Evolutionary conservation across 73 alveolate genomes (phyloP).

Genomic region (Paramecium caudatum): DNA sequence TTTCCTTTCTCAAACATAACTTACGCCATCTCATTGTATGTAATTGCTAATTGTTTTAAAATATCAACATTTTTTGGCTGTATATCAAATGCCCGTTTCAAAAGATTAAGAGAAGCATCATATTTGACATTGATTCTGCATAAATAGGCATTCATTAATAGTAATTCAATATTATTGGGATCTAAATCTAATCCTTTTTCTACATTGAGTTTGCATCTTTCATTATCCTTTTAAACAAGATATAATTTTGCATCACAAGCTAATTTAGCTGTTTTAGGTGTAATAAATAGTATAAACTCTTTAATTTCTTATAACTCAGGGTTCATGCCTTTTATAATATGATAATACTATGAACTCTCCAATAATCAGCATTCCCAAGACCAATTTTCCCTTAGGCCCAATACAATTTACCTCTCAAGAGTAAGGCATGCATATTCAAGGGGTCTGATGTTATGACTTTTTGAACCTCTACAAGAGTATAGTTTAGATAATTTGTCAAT

Average conservation of each 20-base stretch:
- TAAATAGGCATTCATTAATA: slow-evolving; percentile 56
- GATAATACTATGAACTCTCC: slow-evolving; percentile 30
- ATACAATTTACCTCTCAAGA: slow-evolving; percentile 50
- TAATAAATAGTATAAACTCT: slow-evolving; percentile 59
- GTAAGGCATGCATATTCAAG: neutral
- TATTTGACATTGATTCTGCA: slow-evolving; percentile 46
- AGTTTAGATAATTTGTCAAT: slow-evolving; percentile 25
- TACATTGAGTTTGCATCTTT: slow-evolving; percentile 70
- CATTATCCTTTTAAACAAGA: slow-evolving; percentile 61
- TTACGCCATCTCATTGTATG: slow-evolving; percentile 75
- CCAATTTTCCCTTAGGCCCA: slow-evolving; percentile 48
- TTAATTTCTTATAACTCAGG: slow-evolving; percentile 60
- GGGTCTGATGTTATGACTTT: slow-evolving; percentile 22
- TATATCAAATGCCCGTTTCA: slow-evolving; percentile 35
- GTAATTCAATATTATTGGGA: slow-evolving; percentile 71
- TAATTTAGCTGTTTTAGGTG: slow-evolving; percentile 54
- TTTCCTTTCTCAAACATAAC: slow-evolving; percentile 67
- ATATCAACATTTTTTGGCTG: slow-evolving; percentile 57
- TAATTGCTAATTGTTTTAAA: slow-evolving; percentile 63
- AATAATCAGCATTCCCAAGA: slow-evolving; percentile 39
- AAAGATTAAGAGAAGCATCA: slow-evolving; percentile 62
- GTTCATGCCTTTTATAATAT: slow-evolving; percentile 1
- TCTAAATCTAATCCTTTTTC: slow-evolving; percentile 72
- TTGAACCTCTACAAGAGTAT: slow-evolving; percentile 23
- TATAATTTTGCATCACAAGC: slow-evolving; percentile 59